These are phyloP conservation scores for Albatrellus sp. DNA, from an alignment of 1,284 basidiomycete genomes.

Conservation along the genomic window DNA sequence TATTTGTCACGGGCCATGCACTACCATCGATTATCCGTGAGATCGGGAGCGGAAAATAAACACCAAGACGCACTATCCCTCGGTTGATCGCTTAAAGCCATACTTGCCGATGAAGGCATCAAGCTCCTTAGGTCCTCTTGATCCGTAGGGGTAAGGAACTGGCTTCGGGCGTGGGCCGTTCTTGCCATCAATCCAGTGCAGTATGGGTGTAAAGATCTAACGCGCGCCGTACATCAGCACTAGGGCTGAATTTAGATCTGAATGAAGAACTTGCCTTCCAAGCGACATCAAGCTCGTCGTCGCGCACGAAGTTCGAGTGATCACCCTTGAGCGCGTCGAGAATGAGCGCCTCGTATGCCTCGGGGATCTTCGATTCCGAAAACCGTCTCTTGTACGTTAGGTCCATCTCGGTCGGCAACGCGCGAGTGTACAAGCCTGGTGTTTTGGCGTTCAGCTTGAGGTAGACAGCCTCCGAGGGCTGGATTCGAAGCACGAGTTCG, in stretches of 20 bases:
- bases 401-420: constrained; percentile 92
- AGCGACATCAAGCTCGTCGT: constrained; percentile 89
- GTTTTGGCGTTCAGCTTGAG: constrained; percentile 91
- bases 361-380: constrained; percentile 78
- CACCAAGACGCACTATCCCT: constrained; percentile 55
- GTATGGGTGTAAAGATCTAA: constrained; percentile 87
- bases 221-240: background rate
- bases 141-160: constrained; percentile 78
- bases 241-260: constrained; percentile 2
- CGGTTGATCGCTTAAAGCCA: constrained; percentile 63
- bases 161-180: constrained; percentile 55
- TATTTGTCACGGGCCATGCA: constrained; percentile 21
- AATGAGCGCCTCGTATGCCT: constrained; percentile 89
- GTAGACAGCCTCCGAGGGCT: constrained; percentile 90
- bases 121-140: constrained; percentile 81
- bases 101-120: constrained; percentile 66
- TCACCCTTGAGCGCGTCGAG: constrained; percentile 83
- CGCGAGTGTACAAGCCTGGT: constrained; percentile 80
- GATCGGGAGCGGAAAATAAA: background rate
- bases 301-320: constrained; percentile 87
- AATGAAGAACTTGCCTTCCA: constrained; percentile 62
- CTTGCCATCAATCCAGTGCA: constrained; percentile 87
- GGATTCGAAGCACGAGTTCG: constrained; percentile 91
- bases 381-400: constrained; percentile 93
- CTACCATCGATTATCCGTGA: constrained; percentile 9